Percentiles rank a stretch among this genome's conserved stretches.
phyloP scores from a whole-genome alignment of 495 filamentous ascomycete species.

The Friedmanniomyces endolithicus region DNA sequence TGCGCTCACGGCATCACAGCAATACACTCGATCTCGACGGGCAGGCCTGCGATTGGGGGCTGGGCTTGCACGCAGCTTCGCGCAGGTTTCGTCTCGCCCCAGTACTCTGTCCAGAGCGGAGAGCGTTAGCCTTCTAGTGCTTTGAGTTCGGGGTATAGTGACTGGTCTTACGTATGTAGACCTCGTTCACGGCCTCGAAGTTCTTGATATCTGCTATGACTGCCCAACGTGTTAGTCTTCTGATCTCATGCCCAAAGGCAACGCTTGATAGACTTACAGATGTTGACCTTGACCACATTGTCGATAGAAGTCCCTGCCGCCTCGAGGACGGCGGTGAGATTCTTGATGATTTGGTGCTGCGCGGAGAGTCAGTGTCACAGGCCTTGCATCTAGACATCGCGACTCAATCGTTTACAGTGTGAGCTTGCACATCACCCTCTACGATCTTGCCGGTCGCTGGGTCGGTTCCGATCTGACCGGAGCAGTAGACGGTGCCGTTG shows the following conservation, averaged over 20 bases:
- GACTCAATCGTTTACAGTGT: conserved; percentile 24
- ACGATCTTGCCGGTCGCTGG: conserved; percentile 19
- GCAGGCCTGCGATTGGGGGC: conserved; percentile 49
- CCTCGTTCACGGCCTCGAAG: conserved; percentile 50
- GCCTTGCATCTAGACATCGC: conserved; percentile 30
- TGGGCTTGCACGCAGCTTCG: conserved; percentile 52
- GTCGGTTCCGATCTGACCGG: conserved; percentile 26
- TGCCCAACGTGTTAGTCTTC: no score
- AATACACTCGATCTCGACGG: conserved; percentile 63
- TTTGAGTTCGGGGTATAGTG: no score
- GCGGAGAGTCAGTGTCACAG: neutral
- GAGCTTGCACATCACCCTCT: conserved; percentile 15
- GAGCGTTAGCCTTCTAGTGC: no score
- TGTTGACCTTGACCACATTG: conserved; percentile 54
- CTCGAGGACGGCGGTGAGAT: conserved; percentile 52
- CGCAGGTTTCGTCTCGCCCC: conserved; percentile 17
- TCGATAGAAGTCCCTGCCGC: conserved; percentile 48
- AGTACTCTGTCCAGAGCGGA: no score
- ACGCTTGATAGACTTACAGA: no score
- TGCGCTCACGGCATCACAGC: conserved; percentile 28
- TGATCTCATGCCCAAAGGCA: no score
- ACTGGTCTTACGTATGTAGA: no score
- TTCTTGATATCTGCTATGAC: conserved; percentile 57
- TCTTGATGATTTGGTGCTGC: conserved; percentile 36
- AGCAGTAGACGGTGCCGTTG: conserved; percentile 28